Evolutionary conservation across 169 alveolate species (phyloP).

Genomic region (Cryptosporidium sp.): DNA sequence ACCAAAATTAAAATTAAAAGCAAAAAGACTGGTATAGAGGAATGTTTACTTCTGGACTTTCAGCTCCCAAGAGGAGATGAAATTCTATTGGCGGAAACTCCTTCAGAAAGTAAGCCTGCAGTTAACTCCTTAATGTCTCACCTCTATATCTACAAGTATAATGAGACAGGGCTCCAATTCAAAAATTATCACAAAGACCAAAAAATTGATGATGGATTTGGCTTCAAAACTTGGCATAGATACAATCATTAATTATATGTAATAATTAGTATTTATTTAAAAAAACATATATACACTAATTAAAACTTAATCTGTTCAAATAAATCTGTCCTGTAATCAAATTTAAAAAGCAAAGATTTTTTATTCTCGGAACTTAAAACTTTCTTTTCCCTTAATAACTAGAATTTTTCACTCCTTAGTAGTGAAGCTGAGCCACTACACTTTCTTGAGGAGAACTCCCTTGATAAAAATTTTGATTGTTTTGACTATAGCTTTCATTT

Average conservation of each 20-base stretch:
- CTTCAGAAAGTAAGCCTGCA: conserved; percentile 53
- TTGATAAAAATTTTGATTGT: not conserved
- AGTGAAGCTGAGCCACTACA: conserved; percentile 36
- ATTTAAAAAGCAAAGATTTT: no score
- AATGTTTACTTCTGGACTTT: conserved; percentile 12
- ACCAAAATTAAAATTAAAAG: conserved; percentile 13
- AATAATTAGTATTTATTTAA: not conserved
- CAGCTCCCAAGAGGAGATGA: conserved; percentile 68
- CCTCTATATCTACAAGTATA: conserved; percentile 35
- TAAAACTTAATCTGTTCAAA: not conserved
- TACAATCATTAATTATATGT: not conserved
- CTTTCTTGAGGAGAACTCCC: not conserved
- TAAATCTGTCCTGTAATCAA: not conserved
- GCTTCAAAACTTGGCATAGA: conserved; percentile 70
- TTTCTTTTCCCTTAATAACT: no score
- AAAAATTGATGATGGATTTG: conserved; percentile 32
- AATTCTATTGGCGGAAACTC: conserved; percentile 28
- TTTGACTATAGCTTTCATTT: not conserved
- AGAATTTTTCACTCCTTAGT: not conserved
- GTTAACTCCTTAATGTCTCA: conserved; percentile 45
- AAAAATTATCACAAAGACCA: conserved; percentile 24
- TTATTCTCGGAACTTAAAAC: not conserved
- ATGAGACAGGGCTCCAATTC: conserved; percentile 3
- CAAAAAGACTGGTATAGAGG: conserved; percentile 11
- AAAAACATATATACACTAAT: not conserved